Evolutionary conservation across 495 filamentous ascomycete genomes (phyloP).

Genomic region (Delitschia confertaspora): DNA sequence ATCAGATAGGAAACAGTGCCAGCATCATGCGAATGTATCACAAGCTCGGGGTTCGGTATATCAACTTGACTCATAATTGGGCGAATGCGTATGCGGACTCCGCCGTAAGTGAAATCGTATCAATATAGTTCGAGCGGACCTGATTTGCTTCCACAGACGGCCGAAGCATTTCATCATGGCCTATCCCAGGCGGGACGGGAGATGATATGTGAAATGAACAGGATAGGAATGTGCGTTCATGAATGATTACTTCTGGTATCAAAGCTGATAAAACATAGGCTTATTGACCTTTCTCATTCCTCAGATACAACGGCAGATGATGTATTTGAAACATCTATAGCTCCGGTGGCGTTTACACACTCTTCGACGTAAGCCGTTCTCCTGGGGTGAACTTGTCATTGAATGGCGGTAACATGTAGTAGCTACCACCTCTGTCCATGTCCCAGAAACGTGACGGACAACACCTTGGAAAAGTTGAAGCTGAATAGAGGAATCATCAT

Average conservation of each 20-base stretch:
- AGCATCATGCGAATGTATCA: conserved; percentile 31
- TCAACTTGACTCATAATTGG: conserved; percentile 11
- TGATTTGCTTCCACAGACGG: too few species aligned
- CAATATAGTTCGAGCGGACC: too few species aligned
- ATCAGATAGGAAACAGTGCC: conserved; percentile 29
- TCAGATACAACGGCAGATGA: conserved; percentile 49
- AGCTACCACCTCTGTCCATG: conserved; percentile 1
- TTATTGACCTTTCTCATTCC: conserved; percentile 29
- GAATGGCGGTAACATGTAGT: not conserved
- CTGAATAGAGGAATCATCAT: conserved; percentile 21
- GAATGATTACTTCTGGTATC: not conserved
- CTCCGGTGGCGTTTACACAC: conserved; percentile 18
- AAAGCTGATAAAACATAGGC: not conserved
- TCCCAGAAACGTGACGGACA: conserved; percentile 52
- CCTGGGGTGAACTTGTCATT: too few species aligned
- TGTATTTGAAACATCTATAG: conserved; percentile 32
- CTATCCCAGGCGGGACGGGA: conserved; percentile 4
- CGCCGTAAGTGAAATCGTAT: conserved; percentile 6
- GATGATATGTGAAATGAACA: conserved; percentile 19
- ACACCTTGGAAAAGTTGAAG: conserved; percentile 32
- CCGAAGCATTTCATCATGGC: conserved; percentile 1
- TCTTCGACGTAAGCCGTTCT: conserved; percentile 14
- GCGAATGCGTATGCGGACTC: conserved; percentile 13
- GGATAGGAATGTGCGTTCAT: conserved; percentile 18
- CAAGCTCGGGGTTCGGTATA: conserved; percentile 11